Percentiles rank a stretch among this genome's conserved stretches.
phyloP scores from a whole-genome alignment of 2,329 filamentous ascomycete genomes.

The Stylonectria norvegica region DNA sequence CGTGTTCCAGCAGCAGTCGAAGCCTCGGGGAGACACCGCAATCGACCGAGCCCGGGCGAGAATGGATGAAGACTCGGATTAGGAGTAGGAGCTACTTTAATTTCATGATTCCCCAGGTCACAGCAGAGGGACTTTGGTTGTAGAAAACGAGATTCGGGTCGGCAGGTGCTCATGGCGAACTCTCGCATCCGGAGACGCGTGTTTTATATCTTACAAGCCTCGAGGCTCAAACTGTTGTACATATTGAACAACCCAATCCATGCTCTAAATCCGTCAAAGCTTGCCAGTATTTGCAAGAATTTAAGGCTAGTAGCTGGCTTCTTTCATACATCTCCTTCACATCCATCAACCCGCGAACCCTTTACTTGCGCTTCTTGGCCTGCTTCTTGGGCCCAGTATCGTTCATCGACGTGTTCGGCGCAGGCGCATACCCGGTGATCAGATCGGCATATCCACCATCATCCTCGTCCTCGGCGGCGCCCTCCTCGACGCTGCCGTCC shows the following conservation, averaged over 20 bases:
- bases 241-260: constrained; percentile 28
- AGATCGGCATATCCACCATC: constrained; percentile 40
- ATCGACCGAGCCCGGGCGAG: constrained; percentile 57
- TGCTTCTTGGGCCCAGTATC: constrained; percentile 41
- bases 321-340: constrained; percentile 5
- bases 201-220: constrained; percentile 37
- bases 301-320: no score
- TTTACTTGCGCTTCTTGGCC: constrained; percentile 47
- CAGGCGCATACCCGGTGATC: constrained; percentile 47
- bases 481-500: no score
- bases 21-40: constrained; percentile 54
- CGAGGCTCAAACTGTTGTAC: constrained; percentile 32
- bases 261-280: constrained; percentile 11
- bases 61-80: constrained; percentile 60
- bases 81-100: constrained; percentile 22
- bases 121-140: constrained; percentile 6
- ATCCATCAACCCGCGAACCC: constrained; percentile 3
- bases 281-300: constrained; percentile 3
- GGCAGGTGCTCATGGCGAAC: constrained; percentile 19
- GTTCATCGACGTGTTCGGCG: constrained; percentile 36
- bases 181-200: constrained; percentile 25
- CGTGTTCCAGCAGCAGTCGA: constrained; percentile 49
- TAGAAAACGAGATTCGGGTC: constrained; percentile 3
- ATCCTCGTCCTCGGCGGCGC: constrained; percentile 21
- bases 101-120: constrained; percentile 15